A percentile compares a stretch with the other conserved stretches of the same genome.
Conservation (phyloP, 2,329 filamentous ascomycete genomes). For the Fusarium nisikadoi region DNA sequence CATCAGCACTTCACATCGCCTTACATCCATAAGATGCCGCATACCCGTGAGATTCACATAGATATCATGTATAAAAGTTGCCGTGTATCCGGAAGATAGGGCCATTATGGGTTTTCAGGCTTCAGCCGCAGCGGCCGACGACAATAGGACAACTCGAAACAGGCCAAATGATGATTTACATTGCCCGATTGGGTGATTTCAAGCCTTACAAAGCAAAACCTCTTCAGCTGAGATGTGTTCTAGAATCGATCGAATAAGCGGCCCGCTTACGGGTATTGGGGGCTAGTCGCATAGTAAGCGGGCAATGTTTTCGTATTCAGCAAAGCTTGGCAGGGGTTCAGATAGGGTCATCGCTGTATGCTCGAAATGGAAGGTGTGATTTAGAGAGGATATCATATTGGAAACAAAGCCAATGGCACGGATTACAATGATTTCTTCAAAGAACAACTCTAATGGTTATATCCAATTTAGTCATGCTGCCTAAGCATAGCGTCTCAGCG, state of each 20-base stretch:
- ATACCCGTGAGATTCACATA: background rate
- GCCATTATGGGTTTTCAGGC: accelerated
- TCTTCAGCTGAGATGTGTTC: background rate
- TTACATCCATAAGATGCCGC: background rate
- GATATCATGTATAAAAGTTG: background rate
- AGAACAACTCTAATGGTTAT: accelerated
- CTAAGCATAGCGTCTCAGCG: background rate
- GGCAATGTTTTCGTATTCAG: background rate
- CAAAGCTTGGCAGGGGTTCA: background rate
- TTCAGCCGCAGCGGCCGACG: background rate
- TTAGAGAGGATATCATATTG: accelerated
- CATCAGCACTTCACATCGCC: no score
- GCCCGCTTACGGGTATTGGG: background rate
- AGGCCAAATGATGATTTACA: background rate
- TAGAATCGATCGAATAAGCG: background rate
- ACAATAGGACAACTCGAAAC: accelerated
- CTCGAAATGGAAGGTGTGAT: background rate
- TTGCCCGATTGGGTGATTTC: background rate
- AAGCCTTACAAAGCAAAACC: background rate
- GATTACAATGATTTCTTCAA: background rate
- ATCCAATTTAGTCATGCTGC: background rate
- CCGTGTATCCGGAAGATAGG: background rate
- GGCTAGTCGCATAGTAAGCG: background rate
- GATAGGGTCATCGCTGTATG: background rate
- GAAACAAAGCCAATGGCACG: background rate